phyloP scores from a whole-genome alignment of 2,329 filamentous ascomycete species.

The Colletotrichum incanum region DNA sequence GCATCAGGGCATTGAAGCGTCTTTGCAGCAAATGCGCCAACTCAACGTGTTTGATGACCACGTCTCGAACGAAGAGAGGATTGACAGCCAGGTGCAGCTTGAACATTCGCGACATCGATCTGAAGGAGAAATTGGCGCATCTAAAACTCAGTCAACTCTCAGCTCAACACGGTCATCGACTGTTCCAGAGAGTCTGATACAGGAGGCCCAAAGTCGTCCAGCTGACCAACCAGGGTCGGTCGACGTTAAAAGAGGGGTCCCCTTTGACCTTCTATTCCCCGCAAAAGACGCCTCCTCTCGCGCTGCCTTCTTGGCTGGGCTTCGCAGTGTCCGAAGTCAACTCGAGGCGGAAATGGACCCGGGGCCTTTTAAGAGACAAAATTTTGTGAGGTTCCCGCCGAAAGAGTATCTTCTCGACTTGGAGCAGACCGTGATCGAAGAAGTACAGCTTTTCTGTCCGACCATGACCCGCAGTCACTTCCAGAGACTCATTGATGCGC shows the following conservation, averaged over 20 bases:
- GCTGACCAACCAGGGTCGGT: background rate
- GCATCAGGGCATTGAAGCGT: constrained; percentile 3
- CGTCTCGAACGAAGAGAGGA: background rate
- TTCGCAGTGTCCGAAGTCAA: background rate
- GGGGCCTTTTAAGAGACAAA: background rate
- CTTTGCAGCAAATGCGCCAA: constrained; percentile 12
- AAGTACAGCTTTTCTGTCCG: constrained; percentile 30
- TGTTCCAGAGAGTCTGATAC: background rate
- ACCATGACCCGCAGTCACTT: constrained; percentile 19
- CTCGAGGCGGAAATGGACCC: constrained; percentile 6
- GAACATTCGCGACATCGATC: background rate
- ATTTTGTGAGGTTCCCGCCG: constrained; percentile 17
- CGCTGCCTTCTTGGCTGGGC: background rate
- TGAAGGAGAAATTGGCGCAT: background rate
- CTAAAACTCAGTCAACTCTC: background rate
- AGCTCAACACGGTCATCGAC: background rate
- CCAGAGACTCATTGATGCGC: background rate
- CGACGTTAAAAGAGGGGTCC: background rate
- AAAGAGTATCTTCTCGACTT: constrained; percentile 23
- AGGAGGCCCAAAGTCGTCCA: background rate
- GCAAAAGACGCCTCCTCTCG: background rate
- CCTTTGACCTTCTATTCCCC: background rate
- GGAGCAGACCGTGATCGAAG: constrained; percentile 19
- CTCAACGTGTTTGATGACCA: constrained; percentile 11
- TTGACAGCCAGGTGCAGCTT: background rate